Base-by-base conservation (phyloP, 2,329 filamentous ascomycete species). In the Torrubiella hemipterigena region DNA sequence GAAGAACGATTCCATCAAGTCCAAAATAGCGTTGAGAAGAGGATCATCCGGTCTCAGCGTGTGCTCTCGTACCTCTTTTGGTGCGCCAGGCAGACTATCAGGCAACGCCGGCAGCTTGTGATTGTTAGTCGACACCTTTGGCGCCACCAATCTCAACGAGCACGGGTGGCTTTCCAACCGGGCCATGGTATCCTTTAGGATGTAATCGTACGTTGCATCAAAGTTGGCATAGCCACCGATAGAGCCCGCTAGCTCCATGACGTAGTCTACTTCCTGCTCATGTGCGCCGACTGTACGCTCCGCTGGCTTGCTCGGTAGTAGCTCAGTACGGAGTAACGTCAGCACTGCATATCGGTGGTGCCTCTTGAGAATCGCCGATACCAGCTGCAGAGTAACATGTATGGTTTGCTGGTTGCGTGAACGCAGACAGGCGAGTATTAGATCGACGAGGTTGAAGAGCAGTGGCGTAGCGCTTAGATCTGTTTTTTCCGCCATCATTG, bases 371-470 rank as follows among this genome's bases (percentile, higher is more conserved):
- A 98, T 83, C 9, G 85, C 77, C 4, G 85, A 89, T 12, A 93
- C 70, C 6, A 98, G 67, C 43, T 89, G 86, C 27, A 98, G 64
- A 0, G 89, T 93, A 9, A 93, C 84, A 40, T 84, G 77, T 12
- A 94, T 80, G 1, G 91, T 96, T 50, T 95, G 87, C 31, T 81
- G 72, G 46, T 91, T 95, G 27, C 71, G 68, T 1, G 91, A 96
- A 35, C 77, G 71, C 17, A 95, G 63, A 46, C 87, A 93, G 21
- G 86, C 82, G 3, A 93, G 66, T 18, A 94, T 79, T 10, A 98
- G 69, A 56, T 98, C 91, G 16, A 93, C 83, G 8, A 98, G 63
- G 49, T 93, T 96, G 62, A 95, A 98, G 1, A 98, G 65, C 11
- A 85, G 71, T 1, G 91, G 91, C 2, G 87, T 91, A 17, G 69